Base-by-base conservation (phyloP, 108 stramenopile genomes). In the Cyclotella baltica region DNA sequence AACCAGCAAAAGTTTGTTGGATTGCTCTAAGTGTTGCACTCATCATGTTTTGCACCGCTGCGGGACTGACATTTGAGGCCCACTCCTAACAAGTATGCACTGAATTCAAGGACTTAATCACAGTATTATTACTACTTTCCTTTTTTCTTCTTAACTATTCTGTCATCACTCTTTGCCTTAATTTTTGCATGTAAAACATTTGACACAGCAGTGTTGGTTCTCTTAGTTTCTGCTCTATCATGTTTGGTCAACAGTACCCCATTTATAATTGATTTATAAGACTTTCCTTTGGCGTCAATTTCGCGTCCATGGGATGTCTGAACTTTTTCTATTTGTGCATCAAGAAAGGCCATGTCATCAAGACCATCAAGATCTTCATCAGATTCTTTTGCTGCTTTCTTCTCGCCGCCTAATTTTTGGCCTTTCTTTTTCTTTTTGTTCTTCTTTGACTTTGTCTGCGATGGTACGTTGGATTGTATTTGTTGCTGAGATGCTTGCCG, bases 281-380 rank as follows among this genome's bases (percentile, higher is more conserved):
- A 69, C 29, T 81, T 83, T 11, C 92, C 92, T 15, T 53, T 75
- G 18, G 83, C 92, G 27, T 77, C 86, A 25, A 95, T 82, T 38
- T 86, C 89, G 23, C 94, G 81, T 16, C 94, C 94, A 58, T 95
- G 94, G 3, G 90, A 87, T 47, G 72, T 89, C 72, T 95, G 92
- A 63, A 91, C 83, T 62, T 85, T 85, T 11, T 88, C 84, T 58
- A 95, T 93, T 72, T 93, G 90, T 20, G 87, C 81, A 81, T 95
- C 88, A 28, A 95, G 78, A 71, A 95, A 95, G 9, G 90, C 94
- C 89, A 95, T 92, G 73, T 95, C 94, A 61, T 93, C 92, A 23
- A 92, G 77, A 63, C 85, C 87, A 50, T 92, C 89, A 19, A 71
- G 9, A 19, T 70, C 59, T 19, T 70, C 80, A 35, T 78, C 77